Percentiles rank a stretch among this genome's conserved stretches.
These are phyloP conservation scores for Curvularia sp. DNA, from an alignment of 2,329 filamentous ascomycete species.

Conservation along the genomic window DNA sequence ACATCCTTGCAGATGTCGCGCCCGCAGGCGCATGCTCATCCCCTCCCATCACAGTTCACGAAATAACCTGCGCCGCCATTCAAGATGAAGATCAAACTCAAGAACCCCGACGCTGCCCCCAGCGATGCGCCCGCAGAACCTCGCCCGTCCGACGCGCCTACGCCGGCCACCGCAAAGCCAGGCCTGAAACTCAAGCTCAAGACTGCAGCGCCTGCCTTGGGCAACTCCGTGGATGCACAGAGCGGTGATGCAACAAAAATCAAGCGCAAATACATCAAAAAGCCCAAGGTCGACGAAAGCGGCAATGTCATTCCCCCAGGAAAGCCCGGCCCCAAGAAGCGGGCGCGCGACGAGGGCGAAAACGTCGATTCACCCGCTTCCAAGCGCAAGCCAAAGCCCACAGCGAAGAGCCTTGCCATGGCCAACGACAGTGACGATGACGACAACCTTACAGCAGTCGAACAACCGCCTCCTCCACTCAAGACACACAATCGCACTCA, in stretches of 20 bases:
- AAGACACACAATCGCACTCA: slow-evolving; percentile 28
- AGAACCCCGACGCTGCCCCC: slow-evolving; percentile 30
- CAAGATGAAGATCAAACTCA: slow-evolving; percentile 48
- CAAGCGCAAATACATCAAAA: slow-evolving; percentile 56
- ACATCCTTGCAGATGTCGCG: slow-evolving; percentile 22
- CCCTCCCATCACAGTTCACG: slow-evolving; percentile 1
- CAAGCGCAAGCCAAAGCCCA: slow-evolving; percentile 49
- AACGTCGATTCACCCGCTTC: slow-evolving; percentile 35
- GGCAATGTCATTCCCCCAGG: slow-evolving; percentile 32
- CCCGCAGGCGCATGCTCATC: slow-evolving; percentile 15
- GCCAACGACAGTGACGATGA: slow-evolving; percentile 39
- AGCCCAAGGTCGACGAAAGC: slow-evolving; percentile 46
- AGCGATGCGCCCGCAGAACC: slow-evolving; percentile 30
- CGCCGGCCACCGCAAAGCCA: slow-evolving; percentile 24
- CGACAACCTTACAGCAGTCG: slow-evolving; percentile 26
- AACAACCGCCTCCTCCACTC: slow-evolving; percentile 20
- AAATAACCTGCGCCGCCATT: slow-evolving; percentile 3
- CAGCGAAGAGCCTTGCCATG: slow-evolving; percentile 42
- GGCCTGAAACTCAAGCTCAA: slow-evolving; percentile 47
- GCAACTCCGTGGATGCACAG: slow-evolving; percentile 36
- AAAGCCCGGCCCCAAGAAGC: slow-evolving; percentile 45
- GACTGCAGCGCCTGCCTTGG: slow-evolving; percentile 25
- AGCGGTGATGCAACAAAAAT: slow-evolving; percentile 49
- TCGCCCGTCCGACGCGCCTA: slow-evolving; percentile 23
- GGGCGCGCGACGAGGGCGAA: slow-evolving; percentile 48